Conservation (phyloP, 805 yeast genomes). For the Cyberlindnera mrakii region DNA sequence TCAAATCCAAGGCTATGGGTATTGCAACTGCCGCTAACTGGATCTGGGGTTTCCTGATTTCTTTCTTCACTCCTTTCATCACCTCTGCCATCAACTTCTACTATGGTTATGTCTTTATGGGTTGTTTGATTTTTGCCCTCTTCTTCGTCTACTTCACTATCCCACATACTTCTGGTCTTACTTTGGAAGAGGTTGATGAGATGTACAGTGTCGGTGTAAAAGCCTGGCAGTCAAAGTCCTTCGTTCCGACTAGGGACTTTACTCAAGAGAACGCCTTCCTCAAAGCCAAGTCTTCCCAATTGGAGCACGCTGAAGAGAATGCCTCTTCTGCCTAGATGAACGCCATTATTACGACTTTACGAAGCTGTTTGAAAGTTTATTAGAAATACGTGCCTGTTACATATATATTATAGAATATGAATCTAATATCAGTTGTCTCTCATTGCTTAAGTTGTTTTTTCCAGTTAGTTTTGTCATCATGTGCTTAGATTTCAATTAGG, state of each 20-base stretch:
- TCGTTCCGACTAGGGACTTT: constrained; percentile 40
- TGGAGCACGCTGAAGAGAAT: constrained; percentile 6
- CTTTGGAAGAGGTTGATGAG: constrained; percentile 78
- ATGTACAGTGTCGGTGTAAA: constrained; percentile 39
- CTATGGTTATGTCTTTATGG: constrained; percentile 62
- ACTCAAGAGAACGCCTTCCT: constrained; percentile 20
- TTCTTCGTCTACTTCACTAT: constrained; percentile 69
- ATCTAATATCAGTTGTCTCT: neutral
- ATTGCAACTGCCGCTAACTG: constrained; percentile 61
- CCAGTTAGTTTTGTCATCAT: no score
- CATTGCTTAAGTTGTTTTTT: no score
- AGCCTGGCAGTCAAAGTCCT: constrained; percentile 43
- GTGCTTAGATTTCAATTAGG: no score
- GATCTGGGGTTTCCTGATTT: constrained; percentile 61
- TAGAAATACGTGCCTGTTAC: neutral
- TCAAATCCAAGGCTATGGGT: constrained; percentile 51
- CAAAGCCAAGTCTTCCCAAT: constrained; percentile 19
- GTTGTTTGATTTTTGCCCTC: constrained; percentile 51
- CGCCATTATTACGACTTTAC: neutral
- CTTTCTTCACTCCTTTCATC: constrained; percentile 68
- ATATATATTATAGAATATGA: neutral
- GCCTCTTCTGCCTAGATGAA: neutral
- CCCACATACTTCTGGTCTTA: constrained; percentile 75
- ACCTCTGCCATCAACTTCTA: constrained; percentile 60
- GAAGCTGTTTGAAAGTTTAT: neutral